Evolutionary conservation across 1,284 basidiomycete species (phyloP).

Genomic region (Coniferiporia sulphurascens): DNA sequence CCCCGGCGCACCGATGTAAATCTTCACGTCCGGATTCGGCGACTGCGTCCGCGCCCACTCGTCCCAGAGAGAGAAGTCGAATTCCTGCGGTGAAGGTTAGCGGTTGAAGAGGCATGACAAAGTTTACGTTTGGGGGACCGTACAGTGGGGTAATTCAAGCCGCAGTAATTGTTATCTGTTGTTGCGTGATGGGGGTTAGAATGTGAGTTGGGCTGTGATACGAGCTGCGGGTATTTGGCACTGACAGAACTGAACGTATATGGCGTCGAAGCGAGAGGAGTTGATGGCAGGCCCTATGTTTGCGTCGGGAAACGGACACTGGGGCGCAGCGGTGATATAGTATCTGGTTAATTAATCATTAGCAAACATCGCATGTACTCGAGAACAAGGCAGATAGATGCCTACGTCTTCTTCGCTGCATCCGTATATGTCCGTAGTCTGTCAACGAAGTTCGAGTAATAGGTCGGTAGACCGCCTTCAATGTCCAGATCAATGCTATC

Average conservation of each 20-base stretch:
- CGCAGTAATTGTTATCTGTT: constrained; percentile 25
- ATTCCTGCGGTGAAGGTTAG: constrained; percentile 3
- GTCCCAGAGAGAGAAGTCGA: constrained; percentile 20
- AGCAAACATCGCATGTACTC: background rate
- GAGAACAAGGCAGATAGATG: background rate
- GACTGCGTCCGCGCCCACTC: constrained; percentile 23
- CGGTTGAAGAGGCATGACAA: background rate
- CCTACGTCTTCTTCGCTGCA: constrained; percentile 22
- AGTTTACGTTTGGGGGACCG: background rate
- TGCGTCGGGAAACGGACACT: constrained; percentile 25
- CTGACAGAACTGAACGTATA: constrained; percentile 26
- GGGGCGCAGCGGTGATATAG: constrained; percentile 24
- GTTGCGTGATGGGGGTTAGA: background rate
- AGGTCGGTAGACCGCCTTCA: constrained; percentile 24
- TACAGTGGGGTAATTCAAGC: constrained; percentile 20
- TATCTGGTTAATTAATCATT: constrained; percentile 8
- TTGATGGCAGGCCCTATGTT: constrained; percentile 22
- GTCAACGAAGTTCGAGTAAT: constrained; percentile 27
- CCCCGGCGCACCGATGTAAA: constrained; percentile 25
- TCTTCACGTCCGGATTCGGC: constrained; percentile 24
- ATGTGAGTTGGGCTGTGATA: background rate
- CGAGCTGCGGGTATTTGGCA: background rate
- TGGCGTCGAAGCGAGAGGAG: constrained; percentile 22
- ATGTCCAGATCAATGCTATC: constrained; percentile 28
- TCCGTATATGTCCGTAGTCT: constrained; percentile 22